Conservation (phyloP, 2,329 filamentous ascomycete species). For the Colletotrichum sp. region DNA sequence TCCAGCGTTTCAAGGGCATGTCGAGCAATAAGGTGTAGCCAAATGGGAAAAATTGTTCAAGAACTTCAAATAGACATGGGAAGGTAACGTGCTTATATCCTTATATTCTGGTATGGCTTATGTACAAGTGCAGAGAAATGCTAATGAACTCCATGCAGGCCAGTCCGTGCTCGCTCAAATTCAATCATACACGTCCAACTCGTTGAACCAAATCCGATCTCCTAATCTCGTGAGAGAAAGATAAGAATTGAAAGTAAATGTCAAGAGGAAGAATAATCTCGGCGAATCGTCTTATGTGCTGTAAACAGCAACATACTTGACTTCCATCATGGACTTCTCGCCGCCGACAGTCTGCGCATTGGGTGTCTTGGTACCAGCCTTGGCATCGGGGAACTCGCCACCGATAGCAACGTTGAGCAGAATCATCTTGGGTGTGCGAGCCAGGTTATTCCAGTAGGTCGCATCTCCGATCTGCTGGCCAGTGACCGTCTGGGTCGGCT, state of each 20-base stretch:
- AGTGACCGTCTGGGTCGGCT: constrained; percentile 28
- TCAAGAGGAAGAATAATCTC: background rate
- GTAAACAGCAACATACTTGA: constrained; percentile 45
- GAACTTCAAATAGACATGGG: background rate
- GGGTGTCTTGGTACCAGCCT: constrained; percentile 36
- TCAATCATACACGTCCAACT: background rate
- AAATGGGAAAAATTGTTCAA: background rate
- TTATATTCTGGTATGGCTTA: background rate
- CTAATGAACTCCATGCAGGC: background rate
- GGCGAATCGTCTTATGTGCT: background rate
- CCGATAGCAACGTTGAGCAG: constrained; percentile 46
- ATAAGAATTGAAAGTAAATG: background rate
- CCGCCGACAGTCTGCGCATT: constrained; percentile 37
- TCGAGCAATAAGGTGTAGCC: background rate
- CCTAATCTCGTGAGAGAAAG: background rate
- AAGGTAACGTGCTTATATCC: background rate
- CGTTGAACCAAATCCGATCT: background rate
- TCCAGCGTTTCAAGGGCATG: background rate
- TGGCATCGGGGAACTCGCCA: constrained; percentile 39
- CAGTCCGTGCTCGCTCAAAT: background rate
- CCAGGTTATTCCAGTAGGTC: constrained; percentile 34
- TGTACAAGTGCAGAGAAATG: background rate
- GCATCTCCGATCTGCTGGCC: constrained; percentile 30
- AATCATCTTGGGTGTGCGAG: constrained; percentile 35
- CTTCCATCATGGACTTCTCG: constrained; percentile 36